Base-by-base conservation (phyloP, 2,329 filamentous ascomycete genomes). In the Trichoderma brevicompactum region DNA sequence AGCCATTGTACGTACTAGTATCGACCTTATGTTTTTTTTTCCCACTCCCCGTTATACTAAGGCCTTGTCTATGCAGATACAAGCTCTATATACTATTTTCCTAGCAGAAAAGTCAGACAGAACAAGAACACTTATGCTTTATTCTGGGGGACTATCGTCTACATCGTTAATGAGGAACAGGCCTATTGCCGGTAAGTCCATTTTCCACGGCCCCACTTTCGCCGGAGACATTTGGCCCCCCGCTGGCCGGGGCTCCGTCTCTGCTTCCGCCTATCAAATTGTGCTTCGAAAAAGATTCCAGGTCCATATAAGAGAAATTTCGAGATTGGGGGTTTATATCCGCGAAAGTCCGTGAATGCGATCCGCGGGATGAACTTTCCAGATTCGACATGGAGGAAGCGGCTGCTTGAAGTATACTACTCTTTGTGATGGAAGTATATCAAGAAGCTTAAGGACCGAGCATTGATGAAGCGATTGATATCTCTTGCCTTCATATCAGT, bases 121-220 rank as follows among this genome's bases (percentile, higher is more conserved):
- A 13, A 34, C 19, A 36, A 19, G 12, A 19, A 34, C 1, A 8
- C 23, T 17, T 15, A 34, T 7, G n/a, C 28, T 43, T 36, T 43
- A 32, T 62, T 13, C 38, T 44, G 23, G 59, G 48, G 59, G 28
- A 43, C 3, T 23, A 10, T 17, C 48, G 19, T 52, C n/a, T 53
- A 34, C 59, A 43, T 53, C 59, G 59, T 62, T 43, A 36, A 28
- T 15, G 19, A 2, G 32, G 40, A 12, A 23, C 12, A 17, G 9
- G n/a, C 28, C 49, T 63, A 63, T 34, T 46, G 28, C 60, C 60
- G 60, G 17, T 63, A 63, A 63, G 32, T 63, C 60, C 60, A 41
- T 46, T 34, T 63, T 15, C 60, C 60, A 63, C 60, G 60, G 60
- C 60, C 60, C 60, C 60, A 46, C 60, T 40, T 5, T 5, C 44